Evolutionary conservation across 2,329 filamentous ascomycete species (phyloP).

Genomic region (Hymenoscyphus linearis): DNA sequence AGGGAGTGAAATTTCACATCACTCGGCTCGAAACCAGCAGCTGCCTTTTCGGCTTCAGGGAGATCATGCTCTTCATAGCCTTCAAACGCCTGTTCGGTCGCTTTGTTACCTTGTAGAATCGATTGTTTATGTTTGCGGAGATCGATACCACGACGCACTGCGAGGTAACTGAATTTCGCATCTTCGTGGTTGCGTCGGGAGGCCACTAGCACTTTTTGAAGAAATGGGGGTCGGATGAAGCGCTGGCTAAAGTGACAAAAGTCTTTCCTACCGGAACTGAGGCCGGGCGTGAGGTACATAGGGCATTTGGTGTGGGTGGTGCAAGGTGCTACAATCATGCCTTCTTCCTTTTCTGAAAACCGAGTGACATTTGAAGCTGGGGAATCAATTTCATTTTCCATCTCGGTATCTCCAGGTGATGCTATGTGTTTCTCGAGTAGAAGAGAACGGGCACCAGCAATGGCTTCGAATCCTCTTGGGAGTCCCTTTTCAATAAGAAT

Average conservation of each 20-base stretch:
- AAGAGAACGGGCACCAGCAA: conserved; percentile 77
- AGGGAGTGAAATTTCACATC: conserved; percentile 45
- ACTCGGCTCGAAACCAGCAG: conserved; percentile 12
- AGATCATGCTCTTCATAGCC: conserved; percentile 57
- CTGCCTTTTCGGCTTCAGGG: conserved; percentile 16
- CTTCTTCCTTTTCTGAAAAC: conserved; percentile 45
- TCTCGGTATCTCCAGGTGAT: conserved; percentile 47
- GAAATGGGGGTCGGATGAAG: conserved; percentile 75
- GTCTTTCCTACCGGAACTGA: conserved; percentile 72
- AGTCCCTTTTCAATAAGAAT: conserved; percentile 88
- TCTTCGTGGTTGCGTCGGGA: conserved; percentile 79
- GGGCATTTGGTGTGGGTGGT: conserved; percentile 86
- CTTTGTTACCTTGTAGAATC: conserved; percentile 47
- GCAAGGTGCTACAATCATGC: conserved; percentile 69
- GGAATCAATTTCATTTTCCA: conserved; percentile 32
- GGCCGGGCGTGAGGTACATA: conserved; percentile 73
- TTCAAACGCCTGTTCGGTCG: conserved; percentile 61
- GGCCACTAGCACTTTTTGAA: conserved; percentile 69
- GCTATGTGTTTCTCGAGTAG: conserved; percentile 72
- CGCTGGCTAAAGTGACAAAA: conserved; percentile 89
- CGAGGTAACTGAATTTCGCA: conserved; percentile 83
- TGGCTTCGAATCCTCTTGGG: conserved; percentile 84
- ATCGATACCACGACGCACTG: conserved; percentile 68
- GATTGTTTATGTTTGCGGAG: conserved; percentile 38
- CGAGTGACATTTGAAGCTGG: conserved; percentile 18